Percentiles rank a stretch among this genome's conserved stretches.
These are phyloP conservation scores for Symmetrospora coprosmae DNA, from an alignment of 768 basidiomycete species.

Conservation along the genomic window DNA sequence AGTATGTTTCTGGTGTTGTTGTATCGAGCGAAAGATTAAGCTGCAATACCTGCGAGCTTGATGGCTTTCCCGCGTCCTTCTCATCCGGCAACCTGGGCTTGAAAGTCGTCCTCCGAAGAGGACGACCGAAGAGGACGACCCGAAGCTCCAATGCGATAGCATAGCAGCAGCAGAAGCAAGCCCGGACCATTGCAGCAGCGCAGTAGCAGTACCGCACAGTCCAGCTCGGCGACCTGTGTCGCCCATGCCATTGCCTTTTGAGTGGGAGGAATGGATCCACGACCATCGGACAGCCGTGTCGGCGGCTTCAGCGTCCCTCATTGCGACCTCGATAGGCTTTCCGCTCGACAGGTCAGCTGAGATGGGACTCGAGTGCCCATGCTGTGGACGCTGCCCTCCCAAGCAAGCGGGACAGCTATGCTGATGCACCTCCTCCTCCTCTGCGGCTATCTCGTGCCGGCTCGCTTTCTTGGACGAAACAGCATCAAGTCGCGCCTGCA, in stretches of 20 bases:
- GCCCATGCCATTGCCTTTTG: not conserved
- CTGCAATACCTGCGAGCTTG: no score
- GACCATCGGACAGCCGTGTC: slow-evolving; percentile 24
- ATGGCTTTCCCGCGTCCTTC: no score
- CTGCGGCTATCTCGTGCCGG: no score
- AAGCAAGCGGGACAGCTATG: no score
- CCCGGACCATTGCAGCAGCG: not conserved
- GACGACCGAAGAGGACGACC: no score
- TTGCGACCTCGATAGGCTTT: slow-evolving; percentile 84
- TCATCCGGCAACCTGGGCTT: no score
- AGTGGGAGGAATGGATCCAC: slow-evolving; percentile 3
- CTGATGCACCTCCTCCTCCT: no score
- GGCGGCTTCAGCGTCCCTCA: slow-evolving; percentile 40
- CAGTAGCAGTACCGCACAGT: not conserved
- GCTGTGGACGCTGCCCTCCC: slow-evolving; percentile 14
- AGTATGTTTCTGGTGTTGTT: not conserved
- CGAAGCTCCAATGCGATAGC: not conserved
- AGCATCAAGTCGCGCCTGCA: slow-evolving; percentile 57
- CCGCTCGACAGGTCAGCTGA: slow-evolving; percentile 43
- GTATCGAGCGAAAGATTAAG: not conserved
- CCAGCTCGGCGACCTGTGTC: no score
- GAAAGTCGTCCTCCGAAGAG: no score
- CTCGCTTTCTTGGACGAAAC: no score
- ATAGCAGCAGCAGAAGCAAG: not conserved
- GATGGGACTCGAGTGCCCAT: not conserved